Percentiles rank a stretch among this genome's conserved stretches.
phyloP scores from a whole-genome alignment of 257 asterid species.

The Catharanthus roseus region DNA sequence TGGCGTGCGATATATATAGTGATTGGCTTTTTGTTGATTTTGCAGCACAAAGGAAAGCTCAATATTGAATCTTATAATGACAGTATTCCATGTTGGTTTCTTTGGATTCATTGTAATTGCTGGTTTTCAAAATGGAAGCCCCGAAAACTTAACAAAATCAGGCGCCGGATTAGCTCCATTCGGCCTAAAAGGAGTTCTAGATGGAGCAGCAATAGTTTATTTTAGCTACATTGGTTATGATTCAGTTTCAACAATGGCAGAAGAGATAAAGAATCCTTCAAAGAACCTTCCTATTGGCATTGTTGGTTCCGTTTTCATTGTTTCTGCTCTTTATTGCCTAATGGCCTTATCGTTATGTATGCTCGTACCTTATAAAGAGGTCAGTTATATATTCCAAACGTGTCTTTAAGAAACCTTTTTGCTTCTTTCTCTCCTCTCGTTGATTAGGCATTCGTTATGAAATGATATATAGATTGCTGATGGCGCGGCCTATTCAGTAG shows the following conservation, averaged over 20 bases:
- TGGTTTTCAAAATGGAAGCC: slow-evolving; percentile 32
- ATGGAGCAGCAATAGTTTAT: slow-evolving; percentile 42
- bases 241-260: slow-evolving; percentile 46
- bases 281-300: slow-evolving; percentile 33
- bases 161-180: slow-evolving; percentile 36
- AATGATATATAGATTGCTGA: slow-evolving; percentile 24
- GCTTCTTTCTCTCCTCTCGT: too few species aligned
- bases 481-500: slow-evolving; percentile 30
- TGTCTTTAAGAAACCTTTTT: too few species aligned
- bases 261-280: slow-evolving; percentile 38
- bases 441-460: too few species aligned
- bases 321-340: slow-evolving; percentile 36
- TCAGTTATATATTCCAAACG: too few species aligned
- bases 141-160: slow-evolving; percentile 25
- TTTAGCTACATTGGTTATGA: slow-evolving; percentile 44
- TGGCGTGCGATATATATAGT: too few species aligned
- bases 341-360: slow-evolving; percentile 33
- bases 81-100: slow-evolving; percentile 34
- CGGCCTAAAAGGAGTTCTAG: slow-evolving; percentile 33
- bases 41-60: slow-evolving; percentile 45
- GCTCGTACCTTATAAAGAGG: slow-evolving; percentile 35
- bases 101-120: slow-evolving; percentile 35
- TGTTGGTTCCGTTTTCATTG: slow-evolving; percentile 42
- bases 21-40: not conserved
- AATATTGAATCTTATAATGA: slow-evolving; percentile 34